Evolutionary conservation across 805 yeast genomes (phyloP).

Genomic region (Zygoascus biomembranicola): DNA sequence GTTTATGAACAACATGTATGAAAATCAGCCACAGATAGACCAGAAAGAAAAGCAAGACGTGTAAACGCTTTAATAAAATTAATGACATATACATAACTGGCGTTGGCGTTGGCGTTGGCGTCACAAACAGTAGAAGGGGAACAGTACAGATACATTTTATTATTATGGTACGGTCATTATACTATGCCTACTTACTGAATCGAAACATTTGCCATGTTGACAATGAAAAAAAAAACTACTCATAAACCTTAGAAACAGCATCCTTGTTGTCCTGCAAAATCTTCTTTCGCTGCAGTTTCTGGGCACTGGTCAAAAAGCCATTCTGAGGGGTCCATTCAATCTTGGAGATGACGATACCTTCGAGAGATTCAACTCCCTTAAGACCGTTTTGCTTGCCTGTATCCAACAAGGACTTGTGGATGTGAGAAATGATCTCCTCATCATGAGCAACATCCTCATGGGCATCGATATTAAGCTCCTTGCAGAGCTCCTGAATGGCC

Average conservation of each 20-base stretch:
- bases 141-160: too few species aligned
- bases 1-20: conserved; percentile 6
- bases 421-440: conserved; percentile 43
- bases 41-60: too few species aligned
- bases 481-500: conserved; percentile 52
- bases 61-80: too few species aligned
- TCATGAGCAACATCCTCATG: conserved; percentile 47
- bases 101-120: too few species aligned
- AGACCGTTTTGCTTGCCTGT: conserved; percentile 81
- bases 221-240: conserved; percentile 1
- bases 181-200: background rate
- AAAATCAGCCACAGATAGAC: background rate
- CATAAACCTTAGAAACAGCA: conserved; percentile 60
- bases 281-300: conserved; percentile 89
- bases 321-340: conserved; percentile 98
- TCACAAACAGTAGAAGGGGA: too few species aligned
- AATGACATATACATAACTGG: too few species aligned
- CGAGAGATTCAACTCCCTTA: conserved; percentile 74
- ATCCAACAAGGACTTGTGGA: conserved; percentile 50
- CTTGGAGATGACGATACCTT: conserved; percentile 68
- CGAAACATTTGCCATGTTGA: background rate
- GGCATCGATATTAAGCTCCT: conserved; percentile 45
- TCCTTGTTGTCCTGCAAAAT: conserved; percentile 63
- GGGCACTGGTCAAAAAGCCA: conserved; percentile 91
- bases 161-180: background rate